These are phyloP conservation scores for Collybiopsis confluens DNA, from an alignment of 768 basidiomycete genomes.

Conservation along the genomic window DNA sequence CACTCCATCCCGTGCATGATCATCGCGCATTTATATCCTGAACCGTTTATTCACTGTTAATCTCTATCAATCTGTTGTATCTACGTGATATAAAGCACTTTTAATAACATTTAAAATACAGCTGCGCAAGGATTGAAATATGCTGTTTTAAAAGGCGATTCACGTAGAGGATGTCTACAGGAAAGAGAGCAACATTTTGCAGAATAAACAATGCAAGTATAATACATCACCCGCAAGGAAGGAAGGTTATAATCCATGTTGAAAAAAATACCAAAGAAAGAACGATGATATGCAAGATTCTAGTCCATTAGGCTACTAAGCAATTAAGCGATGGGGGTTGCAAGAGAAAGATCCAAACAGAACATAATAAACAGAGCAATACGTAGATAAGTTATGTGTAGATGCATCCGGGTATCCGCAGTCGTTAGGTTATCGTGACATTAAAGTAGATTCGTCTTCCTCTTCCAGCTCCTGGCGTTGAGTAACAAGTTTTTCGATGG, in stretches of 20 bases:
- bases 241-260: neutral
- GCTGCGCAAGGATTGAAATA: too few relatives aligned
- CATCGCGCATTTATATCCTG: neutral
- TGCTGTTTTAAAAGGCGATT: too few relatives aligned
- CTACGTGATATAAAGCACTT: neutral
- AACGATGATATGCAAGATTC: neutral
- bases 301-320: neutral
- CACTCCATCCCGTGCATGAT: neutral
- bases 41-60: constrained; percentile 1
- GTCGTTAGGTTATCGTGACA: neutral
- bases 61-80: neutral
- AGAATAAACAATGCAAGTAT: constrained; percentile 1
- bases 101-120: neutral
- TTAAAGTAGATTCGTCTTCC: neutral
- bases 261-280: neutral
- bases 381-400: constrained; percentile 4
- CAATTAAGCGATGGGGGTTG: constrained; percentile 3
- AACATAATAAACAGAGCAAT: neutral
- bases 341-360: neutral
- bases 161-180: too few relatives aligned
- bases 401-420: constrained; percentile 3
- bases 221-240: neutral
- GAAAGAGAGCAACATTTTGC: too few relatives aligned
- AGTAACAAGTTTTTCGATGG: constrained; percentile 42
- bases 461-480: constrained; percentile 1